Evolutionary conservation across 2,329 filamentous ascomycete genomes (phyloP).

Genomic region (Calonectria naviculata): DNA sequence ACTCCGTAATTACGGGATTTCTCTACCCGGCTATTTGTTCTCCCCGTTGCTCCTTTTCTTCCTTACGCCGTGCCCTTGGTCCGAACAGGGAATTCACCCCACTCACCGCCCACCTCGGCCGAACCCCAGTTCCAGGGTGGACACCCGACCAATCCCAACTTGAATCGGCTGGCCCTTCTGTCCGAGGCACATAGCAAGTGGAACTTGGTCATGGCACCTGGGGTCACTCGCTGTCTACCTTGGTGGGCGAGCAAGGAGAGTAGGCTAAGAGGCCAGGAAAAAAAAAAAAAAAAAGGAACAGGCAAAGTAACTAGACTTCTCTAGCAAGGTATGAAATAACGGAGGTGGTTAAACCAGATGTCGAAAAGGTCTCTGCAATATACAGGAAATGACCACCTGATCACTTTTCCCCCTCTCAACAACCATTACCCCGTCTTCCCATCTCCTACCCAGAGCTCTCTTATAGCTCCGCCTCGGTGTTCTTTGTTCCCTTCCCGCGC

Average conservation of each 20-base stretch:
- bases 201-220: constrained; percentile 12
- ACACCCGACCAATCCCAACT: constrained; percentile 7
- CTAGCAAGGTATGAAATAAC: not conserved
- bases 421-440: not conserved
- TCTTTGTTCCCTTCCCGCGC: constrained; percentile 23
- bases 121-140: constrained; percentile 12
- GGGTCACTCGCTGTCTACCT: not conserved
- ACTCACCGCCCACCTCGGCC: constrained; percentile 20
- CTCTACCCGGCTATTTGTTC: not conserved
- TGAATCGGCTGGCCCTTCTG: constrained; percentile 13
- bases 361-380: not conserved
- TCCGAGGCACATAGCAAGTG: constrained; percentile 20
- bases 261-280: not conserved
- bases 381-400: constrained; percentile 1
- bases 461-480: constrained; percentile 18
- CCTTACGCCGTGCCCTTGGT: constrained; percentile 20
- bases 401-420: not conserved
- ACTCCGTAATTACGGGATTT: not conserved
- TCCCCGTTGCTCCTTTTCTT: not conserved
- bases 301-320: not conserved
- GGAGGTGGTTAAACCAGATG: not conserved
- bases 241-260: not conserved
- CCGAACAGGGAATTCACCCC: constrained; percentile 14
- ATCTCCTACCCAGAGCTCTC: not conserved
- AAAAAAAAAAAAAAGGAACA: not conserved